Conservation (phyloP, 2,329 filamentous ascomycete species). For the Coniella vitis region DNA sequence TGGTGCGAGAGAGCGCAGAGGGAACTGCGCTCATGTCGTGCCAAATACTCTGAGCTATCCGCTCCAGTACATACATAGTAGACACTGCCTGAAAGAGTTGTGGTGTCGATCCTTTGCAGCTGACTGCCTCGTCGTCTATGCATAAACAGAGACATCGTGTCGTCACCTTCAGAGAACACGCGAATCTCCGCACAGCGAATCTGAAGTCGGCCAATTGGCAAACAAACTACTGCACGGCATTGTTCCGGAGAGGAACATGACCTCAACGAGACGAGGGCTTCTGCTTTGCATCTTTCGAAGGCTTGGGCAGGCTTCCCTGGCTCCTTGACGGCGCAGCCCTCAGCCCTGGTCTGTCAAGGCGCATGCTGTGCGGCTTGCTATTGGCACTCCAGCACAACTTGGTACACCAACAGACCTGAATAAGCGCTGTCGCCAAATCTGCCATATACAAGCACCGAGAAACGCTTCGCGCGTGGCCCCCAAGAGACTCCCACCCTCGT, state of each 20-base stretch:
- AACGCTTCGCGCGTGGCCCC: constrained; percentile 14
- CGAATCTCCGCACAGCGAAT: background rate
- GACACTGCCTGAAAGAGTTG: too few relatives aligned
- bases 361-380: background rate
- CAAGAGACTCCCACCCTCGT: constrained; percentile 1
- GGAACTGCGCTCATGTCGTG: too few relatives aligned
- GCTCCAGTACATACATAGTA: too few relatives aligned
- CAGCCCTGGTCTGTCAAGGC: background rate
- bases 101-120: too few relatives aligned
- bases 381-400: constrained; percentile 6
- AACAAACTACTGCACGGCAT: background rate
- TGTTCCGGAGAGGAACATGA: background rate
- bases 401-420: constrained; percentile 15
- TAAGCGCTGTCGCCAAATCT: constrained; percentile 16
- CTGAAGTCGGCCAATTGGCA: background rate
- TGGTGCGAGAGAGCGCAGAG: too few relatives aligned
- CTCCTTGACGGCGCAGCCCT: constrained; percentile 2
- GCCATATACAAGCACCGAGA: constrained; percentile 8
- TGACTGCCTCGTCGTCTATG: too few relatives aligned
- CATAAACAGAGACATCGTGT: background rate
- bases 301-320: constrained; percentile 7
- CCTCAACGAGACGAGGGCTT: background rate
- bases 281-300: background rate
- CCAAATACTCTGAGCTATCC: too few relatives aligned
- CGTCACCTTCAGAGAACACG: background rate